Evolutionary conservation across 179 eudicot species (phyloP), one percentile per base, ranked within the genome.

Genomic region (Vitellaria paradoxa): DNA sequence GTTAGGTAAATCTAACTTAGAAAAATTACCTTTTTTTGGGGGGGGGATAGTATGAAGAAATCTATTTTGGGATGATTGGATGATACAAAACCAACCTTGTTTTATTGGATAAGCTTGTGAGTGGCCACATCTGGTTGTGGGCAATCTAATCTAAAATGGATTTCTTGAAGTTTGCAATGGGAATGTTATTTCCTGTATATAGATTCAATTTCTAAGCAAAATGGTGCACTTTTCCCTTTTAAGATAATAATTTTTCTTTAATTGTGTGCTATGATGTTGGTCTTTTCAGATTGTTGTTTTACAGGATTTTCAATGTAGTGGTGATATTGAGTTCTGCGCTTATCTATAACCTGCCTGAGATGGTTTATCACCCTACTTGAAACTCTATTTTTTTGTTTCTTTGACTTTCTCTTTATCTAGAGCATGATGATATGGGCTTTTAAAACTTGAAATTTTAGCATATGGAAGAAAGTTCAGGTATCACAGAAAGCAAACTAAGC

Each of bases 271-370:
- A 66, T 66, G 46, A 11, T 30, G 6, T 77, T 68, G 70, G 21
- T 70, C 30, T 9, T 76, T 66, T 45, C n/a, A 64, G 50, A 50
- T 78, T 68, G 8, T 24, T 9, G 47, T 53, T 82, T 77, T 84
- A 67, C 96, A 96, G 99, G 89, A 93, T 96, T 78, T 96, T 93
- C 87, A 96, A 98, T 20, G 78, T 96, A 78, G 99, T 98, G 46
- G 88, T 98, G n/a, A 93, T 96, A 62, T 79, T 96, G 96, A 93
- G 98, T 74, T 96, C 98, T 57, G 97, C 92, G 76, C 98, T 96
- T 76, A 79, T 96, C 78, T 96, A 96, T 78, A 96, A 96, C 85
- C 87, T 96, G 85, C 99, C 99, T 68, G 99, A 96, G 89, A 96
- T 92, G 92, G 99, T 96, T 80, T 75, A 95, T 89, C 84, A 80